Evolutionary conservation across 2,329 filamentous ascomycete genomes (phyloP).

Genomic region (Apiospora kogelbergensis): DNA sequence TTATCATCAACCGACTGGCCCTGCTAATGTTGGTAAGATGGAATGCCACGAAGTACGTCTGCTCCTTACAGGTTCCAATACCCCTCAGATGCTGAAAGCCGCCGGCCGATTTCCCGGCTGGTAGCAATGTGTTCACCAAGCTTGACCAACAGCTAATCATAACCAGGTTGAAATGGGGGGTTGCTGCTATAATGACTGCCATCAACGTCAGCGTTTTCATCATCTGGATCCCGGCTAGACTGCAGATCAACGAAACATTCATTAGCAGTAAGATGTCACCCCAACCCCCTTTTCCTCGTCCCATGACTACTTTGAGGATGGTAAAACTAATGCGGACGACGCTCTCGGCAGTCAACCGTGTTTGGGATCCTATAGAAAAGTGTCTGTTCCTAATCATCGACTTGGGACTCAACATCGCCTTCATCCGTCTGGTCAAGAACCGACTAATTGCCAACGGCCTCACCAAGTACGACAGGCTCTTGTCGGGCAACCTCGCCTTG

Average conservation of each 20-base stretch:
- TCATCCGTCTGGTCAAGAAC: conserved; percentile 37
- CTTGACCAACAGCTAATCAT: conserved; percentile 21
- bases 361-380: conserved; percentile 48
- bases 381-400: conserved; percentile 42
- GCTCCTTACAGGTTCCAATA: neutral
- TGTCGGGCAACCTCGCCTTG: conserved; percentile 40
- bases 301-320: neutral
- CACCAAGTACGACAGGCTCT: conserved; percentile 41
- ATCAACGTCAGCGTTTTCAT: conserved; percentile 45
- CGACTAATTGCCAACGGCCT: conserved; percentile 41
- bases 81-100: too few species aligned
- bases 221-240: conserved; percentile 45
- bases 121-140: too few species aligned
- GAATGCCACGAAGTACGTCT: neutral
- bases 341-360: conserved; percentile 31
- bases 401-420: conserved; percentile 41
- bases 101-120: too few species aligned
- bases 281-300: neutral
- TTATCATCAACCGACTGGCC: conserved; percentile 45
- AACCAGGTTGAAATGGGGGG: conserved; percentile 37
- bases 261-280: conserved; percentile 20
- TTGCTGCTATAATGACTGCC: conserved; percentile 36
- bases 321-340: neutral
- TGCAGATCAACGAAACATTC: conserved; percentile 33
- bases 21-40: conserved; percentile 37